Base-by-base conservation (phyloP, 352 stramenopile genomes). In the Globisporangium cederbergense region DNA sequence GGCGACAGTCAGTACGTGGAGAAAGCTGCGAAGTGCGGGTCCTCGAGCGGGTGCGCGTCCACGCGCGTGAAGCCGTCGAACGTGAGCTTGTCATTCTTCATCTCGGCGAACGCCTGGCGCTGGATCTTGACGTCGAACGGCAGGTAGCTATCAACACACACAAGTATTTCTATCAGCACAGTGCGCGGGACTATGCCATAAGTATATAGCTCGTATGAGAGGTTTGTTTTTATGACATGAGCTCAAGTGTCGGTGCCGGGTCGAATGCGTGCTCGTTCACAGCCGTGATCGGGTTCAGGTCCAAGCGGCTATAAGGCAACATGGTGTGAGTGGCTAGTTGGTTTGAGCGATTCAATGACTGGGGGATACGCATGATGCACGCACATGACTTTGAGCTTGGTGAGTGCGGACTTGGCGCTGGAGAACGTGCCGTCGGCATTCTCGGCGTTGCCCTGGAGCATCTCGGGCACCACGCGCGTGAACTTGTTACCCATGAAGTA, bases 211-310 rank as follows among this genome's bases (percentile, higher is more conserved):
- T 25, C 22, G 22, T 43, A 14, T 43, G 38, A 43, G 38, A 13
- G 38, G 14, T 43, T 43, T 43, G 22, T 25, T 25, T 25, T 25
- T 1, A 25, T 25, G 22, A 25, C 22, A 91, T 89, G 65, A 90
- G 67, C 68, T 90, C 56, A n/a, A 94, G 72, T 8, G 73, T 78
- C 2, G 79, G 73, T 4, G 68, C 77, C 4, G 65, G 50, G 6
- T 79, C 32, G 51, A 92, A 92, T 13, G 83, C 77, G 63, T 91
- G 83, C 70, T 92, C 85, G 54, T 90, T 84, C n/a, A 94, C 79
- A 60, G 90, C 71, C 14, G 54, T 18, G 46, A 94, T 74, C 1
- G 83, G 83, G 43, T 94, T 92, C 52, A 92, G 78, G 58, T 94
- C 81, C 30, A 93, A 63, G 18, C 76, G 84, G 49, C 85, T 93